Evolutionary conservation across 2,329 filamentous ascomycete genomes (phyloP).

Genomic region (Sarocladium brachiariae): DNA sequence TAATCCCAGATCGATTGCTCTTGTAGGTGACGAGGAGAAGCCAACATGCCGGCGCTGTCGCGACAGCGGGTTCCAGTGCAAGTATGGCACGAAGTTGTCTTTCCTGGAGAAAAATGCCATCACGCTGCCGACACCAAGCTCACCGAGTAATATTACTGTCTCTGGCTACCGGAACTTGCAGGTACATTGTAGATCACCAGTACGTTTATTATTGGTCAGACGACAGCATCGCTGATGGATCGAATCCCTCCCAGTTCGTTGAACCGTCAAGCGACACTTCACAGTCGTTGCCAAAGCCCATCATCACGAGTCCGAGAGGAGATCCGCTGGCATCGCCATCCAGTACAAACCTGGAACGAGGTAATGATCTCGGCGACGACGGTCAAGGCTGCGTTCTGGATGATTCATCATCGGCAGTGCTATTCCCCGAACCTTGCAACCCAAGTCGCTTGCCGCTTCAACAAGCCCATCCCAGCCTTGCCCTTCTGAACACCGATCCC

Average conservation of each 20-base stretch:
- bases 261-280: not conserved
- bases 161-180: not conserved
- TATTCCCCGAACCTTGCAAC: not conserved
- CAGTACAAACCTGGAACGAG: not conserved
- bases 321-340: not conserved
- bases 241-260: not conserved
- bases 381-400: not conserved
- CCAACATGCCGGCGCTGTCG: slow-evolving; percentile 42
- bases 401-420: slow-evolving; percentile 9
- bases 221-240: not conserved
- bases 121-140: slow-evolving; percentile 20
- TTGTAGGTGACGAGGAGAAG: slow-evolving; percentile 42
- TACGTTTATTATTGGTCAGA: not conserved
- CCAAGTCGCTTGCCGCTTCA: not conserved
- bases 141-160: not conserved
- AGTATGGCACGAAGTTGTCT: slow-evolving; percentile 38
- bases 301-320: not conserved
- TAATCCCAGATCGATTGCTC: no score
- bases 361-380: not conserved
- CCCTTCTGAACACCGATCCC: not conserved
- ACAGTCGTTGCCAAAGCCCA: not conserved
- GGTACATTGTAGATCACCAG: not conserved
- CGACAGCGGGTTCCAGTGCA: slow-evolving; percentile 38
- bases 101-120: slow-evolving; percentile 43
- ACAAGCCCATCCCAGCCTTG: not conserved